A percentile compares a stretch with the other conserved stretches of the same genome.
These are phyloP conservation scores for Talaromyces albobiverticillius DNA, from an alignment of 2,329 filamentous ascomycete genomes.

Conservation along the genomic window DNA sequence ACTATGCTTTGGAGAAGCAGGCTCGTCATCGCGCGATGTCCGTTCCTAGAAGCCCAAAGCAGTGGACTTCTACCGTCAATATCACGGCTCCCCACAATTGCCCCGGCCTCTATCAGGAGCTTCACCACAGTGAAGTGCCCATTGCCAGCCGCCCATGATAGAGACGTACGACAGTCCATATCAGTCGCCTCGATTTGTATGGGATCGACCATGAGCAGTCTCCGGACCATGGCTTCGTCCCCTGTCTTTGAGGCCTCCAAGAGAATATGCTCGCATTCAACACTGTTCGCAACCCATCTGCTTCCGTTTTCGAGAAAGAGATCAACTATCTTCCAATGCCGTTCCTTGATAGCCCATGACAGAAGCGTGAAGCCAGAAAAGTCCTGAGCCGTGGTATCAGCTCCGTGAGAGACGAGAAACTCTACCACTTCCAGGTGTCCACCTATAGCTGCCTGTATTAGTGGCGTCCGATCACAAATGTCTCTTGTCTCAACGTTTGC, in stretches of 20 bases:
- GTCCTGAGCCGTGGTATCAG: constrained; percentile 4
- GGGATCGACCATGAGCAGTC: background rate
- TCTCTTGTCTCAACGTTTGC: constrained; percentile 8
- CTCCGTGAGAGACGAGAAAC: background rate
- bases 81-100: background rate
- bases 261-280: background rate
- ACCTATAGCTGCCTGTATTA: constrained; percentile 6
- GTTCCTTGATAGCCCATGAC: background rate
- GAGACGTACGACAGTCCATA: background rate
- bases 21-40: background rate
- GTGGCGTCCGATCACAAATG: constrained; percentile 2
- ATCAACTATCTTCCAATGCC: background rate
- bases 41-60: background rate
- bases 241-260: background rate
- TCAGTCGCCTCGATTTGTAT: background rate
- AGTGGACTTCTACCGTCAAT: background rate
- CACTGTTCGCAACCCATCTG: background rate
- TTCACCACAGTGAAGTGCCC: background rate
- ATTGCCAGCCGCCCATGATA: constrained; percentile 12
- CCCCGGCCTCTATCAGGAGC: constrained; percentile 7
- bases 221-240: background rate
- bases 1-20: background rate
- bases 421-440: constrained; percentile 9
- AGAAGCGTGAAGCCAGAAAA: constrained; percentile 12
- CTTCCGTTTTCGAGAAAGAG: background rate